Conservation (phyloP, 805 yeast genomes). For the Monosporozyma servazzii region DNA sequence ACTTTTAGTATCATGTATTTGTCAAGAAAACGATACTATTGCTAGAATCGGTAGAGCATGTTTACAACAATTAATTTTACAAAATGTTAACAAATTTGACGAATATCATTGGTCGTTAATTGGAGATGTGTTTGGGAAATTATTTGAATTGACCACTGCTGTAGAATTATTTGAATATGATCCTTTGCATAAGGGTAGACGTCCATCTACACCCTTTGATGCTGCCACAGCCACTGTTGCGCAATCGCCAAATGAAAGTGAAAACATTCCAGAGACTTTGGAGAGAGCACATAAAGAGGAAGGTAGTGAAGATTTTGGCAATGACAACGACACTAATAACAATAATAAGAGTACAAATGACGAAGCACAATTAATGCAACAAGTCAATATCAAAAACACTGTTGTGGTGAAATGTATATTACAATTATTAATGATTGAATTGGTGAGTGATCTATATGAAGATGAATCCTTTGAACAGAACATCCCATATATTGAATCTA, state of each 20-base stretch:
- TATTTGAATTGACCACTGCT: constrained; percentile 82
- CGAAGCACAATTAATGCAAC: not conserved
- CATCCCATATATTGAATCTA: constrained; percentile 58
- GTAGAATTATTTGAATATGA: constrained; percentile 60
- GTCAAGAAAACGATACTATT: constrained; percentile 94
- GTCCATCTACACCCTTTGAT: constrained; percentile 10
- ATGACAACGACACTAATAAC: constrained; percentile 8
- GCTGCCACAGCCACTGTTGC: not conserved
- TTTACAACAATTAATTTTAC: constrained; percentile 66
- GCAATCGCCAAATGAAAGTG: not conserved
- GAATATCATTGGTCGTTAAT: constrained; percentile 67
- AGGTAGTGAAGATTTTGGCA: constrained; percentile 31
- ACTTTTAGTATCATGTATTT: constrained; percentile 75
- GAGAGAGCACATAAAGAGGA: constrained; percentile 29
- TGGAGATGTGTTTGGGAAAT: constrained; percentile 50
- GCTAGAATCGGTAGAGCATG: constrained; percentile 92
- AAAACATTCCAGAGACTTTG: constrained; percentile 17
- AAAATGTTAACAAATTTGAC: constrained; percentile 58
- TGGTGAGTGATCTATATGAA: constrained; percentile 71
- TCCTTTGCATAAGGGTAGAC: constrained; percentile 32
- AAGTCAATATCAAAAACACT: constrained; percentile 49
- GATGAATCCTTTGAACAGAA: constrained; percentile 55
- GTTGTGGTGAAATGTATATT: constrained; percentile 89
- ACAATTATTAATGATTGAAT: constrained; percentile 81
- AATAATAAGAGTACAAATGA: constrained; percentile 26